Conservation (phyloP, 1,284 basidiomycete genomes). For the Malassezia restricta region DNA sequence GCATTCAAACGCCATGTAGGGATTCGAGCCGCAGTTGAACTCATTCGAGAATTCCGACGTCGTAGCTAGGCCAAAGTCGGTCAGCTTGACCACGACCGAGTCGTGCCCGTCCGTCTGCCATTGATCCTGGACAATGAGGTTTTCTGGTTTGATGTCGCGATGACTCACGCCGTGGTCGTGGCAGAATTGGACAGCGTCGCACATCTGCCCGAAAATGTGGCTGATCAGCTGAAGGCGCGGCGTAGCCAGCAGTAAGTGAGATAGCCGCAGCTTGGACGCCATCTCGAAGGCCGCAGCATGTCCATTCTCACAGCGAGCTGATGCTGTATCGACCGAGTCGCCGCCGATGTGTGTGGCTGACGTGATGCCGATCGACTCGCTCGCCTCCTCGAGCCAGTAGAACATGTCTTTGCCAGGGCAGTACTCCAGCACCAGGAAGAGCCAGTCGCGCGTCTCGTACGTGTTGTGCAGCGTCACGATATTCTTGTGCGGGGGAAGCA, state of each 20-base stretch:
- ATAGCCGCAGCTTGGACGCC: constrained; percentile 53
- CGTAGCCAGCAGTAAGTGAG: constrained; percentile 68
- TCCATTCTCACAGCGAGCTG: constrained; percentile 48
- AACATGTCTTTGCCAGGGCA: constrained; percentile 82
- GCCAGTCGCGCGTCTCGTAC: constrained; percentile 61
- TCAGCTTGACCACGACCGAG: constrained; percentile 65
- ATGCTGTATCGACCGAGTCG: not conserved
- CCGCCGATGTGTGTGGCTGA: not conserved
- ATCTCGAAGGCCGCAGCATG: constrained; percentile 63
- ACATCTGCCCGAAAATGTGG: constrained; percentile 96
- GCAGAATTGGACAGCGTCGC: constrained; percentile 89
- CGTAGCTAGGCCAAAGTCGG: constrained; percentile 92
- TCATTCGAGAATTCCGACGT: constrained; percentile 76
- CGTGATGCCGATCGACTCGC: constrained; percentile 28
- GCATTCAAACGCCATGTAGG: constrained; percentile 98
- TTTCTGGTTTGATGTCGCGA: constrained; percentile 85
- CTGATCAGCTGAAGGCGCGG: constrained; percentile 80
- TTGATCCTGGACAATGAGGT: constrained; percentile 48
- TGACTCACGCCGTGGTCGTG: constrained; percentile 84
- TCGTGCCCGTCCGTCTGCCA: constrained; percentile 13
- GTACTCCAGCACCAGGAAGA: constrained; percentile 72
- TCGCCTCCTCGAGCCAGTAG: constrained; percentile 72
- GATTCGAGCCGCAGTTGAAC: constrained; percentile 96
- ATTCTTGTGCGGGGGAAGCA: constrained; percentile 76
- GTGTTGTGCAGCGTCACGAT: constrained; percentile 74